Evolutionary conservation across 2,329 filamentous ascomycete genomes (phyloP).

Genomic region (Aspergillus spinulosporus): DNA sequence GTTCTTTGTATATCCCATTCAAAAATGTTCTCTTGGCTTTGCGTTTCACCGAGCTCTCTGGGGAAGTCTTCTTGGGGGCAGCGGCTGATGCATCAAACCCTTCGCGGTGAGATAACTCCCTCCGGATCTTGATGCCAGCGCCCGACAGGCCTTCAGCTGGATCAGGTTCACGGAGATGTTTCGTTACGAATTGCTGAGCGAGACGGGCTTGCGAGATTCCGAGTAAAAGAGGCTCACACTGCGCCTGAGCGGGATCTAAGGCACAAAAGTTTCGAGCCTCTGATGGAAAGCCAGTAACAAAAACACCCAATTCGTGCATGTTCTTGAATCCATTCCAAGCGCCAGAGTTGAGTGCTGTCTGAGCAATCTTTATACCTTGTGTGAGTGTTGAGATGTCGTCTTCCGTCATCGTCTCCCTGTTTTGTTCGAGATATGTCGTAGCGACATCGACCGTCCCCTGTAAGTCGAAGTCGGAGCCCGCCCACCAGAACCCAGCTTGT

Average conservation of each 20-base stretch:
- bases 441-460: slow-evolving; percentile 64
- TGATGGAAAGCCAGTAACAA: slow-evolving; percentile 66
- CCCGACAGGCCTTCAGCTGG: slow-evolving; percentile 44
- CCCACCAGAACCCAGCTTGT: slow-evolving; percentile 83
- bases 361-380: slow-evolving; percentile 66
- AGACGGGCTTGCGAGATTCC: slow-evolving; percentile 58
- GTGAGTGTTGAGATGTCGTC: slow-evolving; percentile 63
- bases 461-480: slow-evolving; percentile 71
- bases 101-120: slow-evolving; percentile 28
- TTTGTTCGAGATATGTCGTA: slow-evolving; percentile 65
- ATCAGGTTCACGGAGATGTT: slow-evolving; percentile 36
- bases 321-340: slow-evolving; percentile 67
- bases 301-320: slow-evolving; percentile 76
- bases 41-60: slow-evolving; percentile 29
- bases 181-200: slow-evolving; percentile 57
- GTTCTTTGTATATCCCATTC: slow-evolving; percentile 28
- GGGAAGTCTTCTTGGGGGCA: slow-evolving; percentile 17
- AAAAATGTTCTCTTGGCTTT: slow-evolving; percentile 35
- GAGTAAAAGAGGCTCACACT: slow-evolving; percentile 52
- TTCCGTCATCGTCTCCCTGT: slow-evolving; percentile 57
- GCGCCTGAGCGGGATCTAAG: slow-evolving; percentile 52
- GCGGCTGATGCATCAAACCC: slow-evolving; percentile 19
- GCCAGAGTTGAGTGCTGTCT: slow-evolving; percentile 58
- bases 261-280: slow-evolving; percentile 66
- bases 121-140: slow-evolving; percentile 41